Percentiles rank a stretch among this genome's conserved stretches.
Evolutionary conservation across 2,329 filamentous ascomycete genomes (phyloP).

Genomic region (Aspergillus aculeatus): DNA sequence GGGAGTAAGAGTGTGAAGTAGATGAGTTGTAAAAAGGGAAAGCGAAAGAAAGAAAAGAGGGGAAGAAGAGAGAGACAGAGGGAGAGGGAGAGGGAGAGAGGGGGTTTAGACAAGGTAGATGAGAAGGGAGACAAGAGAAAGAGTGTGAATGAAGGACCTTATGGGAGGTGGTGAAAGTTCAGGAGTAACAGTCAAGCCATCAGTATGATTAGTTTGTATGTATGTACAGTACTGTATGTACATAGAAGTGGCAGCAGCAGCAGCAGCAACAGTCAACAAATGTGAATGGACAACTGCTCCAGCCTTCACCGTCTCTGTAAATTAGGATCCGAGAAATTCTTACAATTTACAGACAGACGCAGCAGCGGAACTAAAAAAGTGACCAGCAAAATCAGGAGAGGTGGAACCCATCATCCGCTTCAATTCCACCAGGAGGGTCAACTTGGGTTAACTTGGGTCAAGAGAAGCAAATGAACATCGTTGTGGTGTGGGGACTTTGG

Average conservation of each 20-base stretch:
- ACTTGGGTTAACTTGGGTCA: not conserved
- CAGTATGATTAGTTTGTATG: not conserved
- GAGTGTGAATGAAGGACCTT: not conserved
- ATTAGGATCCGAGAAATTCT: not conserved
- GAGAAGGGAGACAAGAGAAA: constrained; percentile 7
- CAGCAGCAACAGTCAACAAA: not conserved
- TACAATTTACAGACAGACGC: not conserved
- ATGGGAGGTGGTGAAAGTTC: constrained; percentile 1
- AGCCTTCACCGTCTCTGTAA: constrained; percentile 1
- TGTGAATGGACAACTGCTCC: not conserved
- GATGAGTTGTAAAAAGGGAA: not conserved
- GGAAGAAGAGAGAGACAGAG: constrained; percentile 3
- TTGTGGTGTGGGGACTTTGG: not conserved
- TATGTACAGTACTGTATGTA: not conserved
- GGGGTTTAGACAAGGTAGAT: not conserved
- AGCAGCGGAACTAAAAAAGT: not conserved
- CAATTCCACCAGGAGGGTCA: not conserved
- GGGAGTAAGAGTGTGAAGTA: not conserved
- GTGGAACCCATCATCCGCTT: not conserved
- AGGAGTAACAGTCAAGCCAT: constrained; percentile 3
- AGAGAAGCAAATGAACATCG: constrained; percentile 6
- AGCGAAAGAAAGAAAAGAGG: not conserved
- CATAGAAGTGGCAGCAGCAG: not conserved
- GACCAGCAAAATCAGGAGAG: constrained; percentile 8
- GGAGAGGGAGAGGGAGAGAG: not conserved